These are phyloP conservation scores for Fragaria nilgerrensis DNA, from an alignment of 306 rosid genomes.

Conservation along the genomic window DNA sequence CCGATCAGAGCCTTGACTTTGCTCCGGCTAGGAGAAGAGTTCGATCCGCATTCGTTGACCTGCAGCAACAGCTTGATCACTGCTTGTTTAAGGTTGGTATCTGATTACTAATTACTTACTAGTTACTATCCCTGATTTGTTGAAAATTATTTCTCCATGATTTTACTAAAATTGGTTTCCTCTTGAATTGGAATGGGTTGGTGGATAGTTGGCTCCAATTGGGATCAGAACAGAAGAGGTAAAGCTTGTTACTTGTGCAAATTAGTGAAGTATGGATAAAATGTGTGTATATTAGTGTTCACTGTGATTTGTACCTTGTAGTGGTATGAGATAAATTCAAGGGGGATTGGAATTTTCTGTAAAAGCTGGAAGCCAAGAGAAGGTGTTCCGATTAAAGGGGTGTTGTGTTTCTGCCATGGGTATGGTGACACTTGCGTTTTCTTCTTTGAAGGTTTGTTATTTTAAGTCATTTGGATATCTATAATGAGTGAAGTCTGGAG, in stretches of 20 bases:
- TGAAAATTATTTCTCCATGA: not conserved
- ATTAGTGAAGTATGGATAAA: not conserved
- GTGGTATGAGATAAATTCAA: slow-evolving; percentile 81
- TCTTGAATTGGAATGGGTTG: slow-evolving; percentile 23
- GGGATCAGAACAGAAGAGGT: slow-evolving; percentile 83
- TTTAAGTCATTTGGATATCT: not conserved
- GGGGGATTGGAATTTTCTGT: slow-evolving; percentile 79
- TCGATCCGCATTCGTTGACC: slow-evolving; percentile 52
- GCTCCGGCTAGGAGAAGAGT: slow-evolving; percentile 63
- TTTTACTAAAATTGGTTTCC: not conserved
- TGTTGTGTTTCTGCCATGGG: slow-evolving; percentile 87
- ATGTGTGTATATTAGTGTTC: not conserved
- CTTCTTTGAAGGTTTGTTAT: slow-evolving; percentile 83
- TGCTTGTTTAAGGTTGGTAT: slow-evolving; percentile 62
- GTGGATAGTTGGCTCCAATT: slow-evolving; percentile 65
- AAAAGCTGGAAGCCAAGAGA: slow-evolving; percentile 79
- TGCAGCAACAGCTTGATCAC: slow-evolving; percentile 61
- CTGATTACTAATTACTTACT: not conserved
- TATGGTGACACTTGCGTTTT: slow-evolving; percentile 96
- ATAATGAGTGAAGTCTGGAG: not conserved
- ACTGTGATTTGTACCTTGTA: slow-evolving; percentile 25
- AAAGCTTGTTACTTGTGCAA: slow-evolving; percentile 17
- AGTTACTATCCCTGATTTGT: not conserved
- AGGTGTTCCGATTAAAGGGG: slow-evolving; percentile 56
- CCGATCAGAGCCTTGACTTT: slow-evolving; percentile 52